phyloP scores from a whole-genome alignment of 2,329 filamentous ascomycete genomes.

The Lasiodiplodia sp. region DNA sequence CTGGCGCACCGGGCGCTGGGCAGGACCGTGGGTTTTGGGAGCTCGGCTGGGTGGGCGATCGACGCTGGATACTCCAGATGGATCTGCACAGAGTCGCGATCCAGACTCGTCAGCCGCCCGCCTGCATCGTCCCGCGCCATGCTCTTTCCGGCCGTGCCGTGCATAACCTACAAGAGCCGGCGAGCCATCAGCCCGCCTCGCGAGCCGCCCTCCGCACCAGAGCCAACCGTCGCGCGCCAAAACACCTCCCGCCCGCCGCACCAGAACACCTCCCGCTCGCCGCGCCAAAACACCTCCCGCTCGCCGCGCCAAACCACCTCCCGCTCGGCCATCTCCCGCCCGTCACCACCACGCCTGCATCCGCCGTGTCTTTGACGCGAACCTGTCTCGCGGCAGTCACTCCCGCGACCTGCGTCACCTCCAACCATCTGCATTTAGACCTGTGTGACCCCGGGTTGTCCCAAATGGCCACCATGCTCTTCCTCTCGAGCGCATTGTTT shows the following conservation, averaged over 20 bases:
- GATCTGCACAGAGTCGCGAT: conserved; percentile 21
- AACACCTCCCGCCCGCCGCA: neutral
- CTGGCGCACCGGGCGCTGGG: neutral
- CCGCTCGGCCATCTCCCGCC: neutral
- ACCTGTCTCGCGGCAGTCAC: neutral
- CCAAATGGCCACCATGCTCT: neutral
- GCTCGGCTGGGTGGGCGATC: conserved; percentile 1
- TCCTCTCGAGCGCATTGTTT: neutral
- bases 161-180: neutral
- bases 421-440: neutral
- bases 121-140: neutral
- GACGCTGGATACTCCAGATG: conserved; percentile 14
- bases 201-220: too few species aligned
- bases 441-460: neutral
- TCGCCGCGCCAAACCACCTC: neutral
- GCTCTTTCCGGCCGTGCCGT: neutral
- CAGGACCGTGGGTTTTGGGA: conserved; percentile 15
- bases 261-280: neutral
- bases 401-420: neutral
- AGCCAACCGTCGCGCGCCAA: too few species aligned
- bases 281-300: too few species aligned
- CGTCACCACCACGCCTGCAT: neutral
- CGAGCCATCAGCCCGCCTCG: neutral
- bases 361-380: neutral
- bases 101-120: conserved; percentile 2